Percentiles rank a stretch among this genome's conserved stretches.
Evolutionary conservation across 345 rosid species (phyloP).

Genomic region (Populus simonii): DNA sequence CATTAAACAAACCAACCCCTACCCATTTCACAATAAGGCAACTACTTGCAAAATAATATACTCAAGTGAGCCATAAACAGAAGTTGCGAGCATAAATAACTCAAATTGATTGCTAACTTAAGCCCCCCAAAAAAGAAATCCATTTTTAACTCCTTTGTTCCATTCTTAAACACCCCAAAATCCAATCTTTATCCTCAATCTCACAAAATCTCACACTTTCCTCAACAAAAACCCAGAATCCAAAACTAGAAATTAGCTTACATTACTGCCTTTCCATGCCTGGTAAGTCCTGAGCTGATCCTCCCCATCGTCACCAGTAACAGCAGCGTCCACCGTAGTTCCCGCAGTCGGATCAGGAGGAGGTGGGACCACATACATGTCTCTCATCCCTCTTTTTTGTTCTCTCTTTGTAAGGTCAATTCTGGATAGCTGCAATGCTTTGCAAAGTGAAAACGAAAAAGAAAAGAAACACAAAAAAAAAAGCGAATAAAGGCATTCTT

Average conservation of each 20-base stretch:
- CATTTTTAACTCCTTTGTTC: neutral
- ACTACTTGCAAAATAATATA: neutral
- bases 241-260: constrained; percentile 29
- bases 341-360: constrained; percentile 18
- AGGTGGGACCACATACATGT: constrained; percentile 25
- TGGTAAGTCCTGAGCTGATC: constrained; percentile 67
- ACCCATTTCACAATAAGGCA: neutral
- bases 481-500: constrained; percentile 18
- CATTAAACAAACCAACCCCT: constrained; percentile 4
- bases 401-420: neutral
- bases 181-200: neutral
- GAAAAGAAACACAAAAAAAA: neutral
- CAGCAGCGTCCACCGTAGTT: neutral
- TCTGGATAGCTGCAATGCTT: neutral
- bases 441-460: neutral
- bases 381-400: neutral
- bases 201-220: neutral
- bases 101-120: neutral
- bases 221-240: neutral
- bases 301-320: constrained; percentile 28
- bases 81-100: neutral
- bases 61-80: neutral
- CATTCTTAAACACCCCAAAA: neutral
- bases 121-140: neutral
- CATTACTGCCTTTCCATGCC: constrained; percentile 96